phyloP scores from a whole-genome alignment of 2,329 filamentous ascomycete species.

The Ceratocystis cubensis region DNA sequence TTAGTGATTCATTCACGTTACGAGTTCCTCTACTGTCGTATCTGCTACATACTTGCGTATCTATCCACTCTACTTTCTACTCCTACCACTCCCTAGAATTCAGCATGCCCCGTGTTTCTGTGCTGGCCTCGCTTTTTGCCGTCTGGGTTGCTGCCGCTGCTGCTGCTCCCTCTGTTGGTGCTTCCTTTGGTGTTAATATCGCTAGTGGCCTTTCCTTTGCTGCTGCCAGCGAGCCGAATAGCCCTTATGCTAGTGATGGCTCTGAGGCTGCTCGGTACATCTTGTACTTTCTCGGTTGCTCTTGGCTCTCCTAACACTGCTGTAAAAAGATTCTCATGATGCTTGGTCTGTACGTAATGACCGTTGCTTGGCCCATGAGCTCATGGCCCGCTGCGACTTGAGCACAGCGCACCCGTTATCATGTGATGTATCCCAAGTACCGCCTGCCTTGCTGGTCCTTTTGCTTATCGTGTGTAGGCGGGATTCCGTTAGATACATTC shows the following conservation, averaged over 20 bases:
- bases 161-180: background rate
- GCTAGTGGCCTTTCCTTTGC: background rate
- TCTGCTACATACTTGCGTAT: background rate
- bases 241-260: background rate
- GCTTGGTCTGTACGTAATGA: too few relatives aligned
- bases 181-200: background rate
- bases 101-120: background rate
- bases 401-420: too few relatives aligned
- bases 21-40: background rate
- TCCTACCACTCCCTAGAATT: background rate
- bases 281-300: background rate
- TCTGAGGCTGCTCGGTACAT: background rate
- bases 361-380: too few relatives aligned
- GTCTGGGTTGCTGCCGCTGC: background rate
- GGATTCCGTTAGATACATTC: too few relatives aligned
- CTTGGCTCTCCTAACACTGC: too few relatives aligned
- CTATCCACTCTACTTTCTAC: background rate
- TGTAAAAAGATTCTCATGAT: too few relatives aligned
- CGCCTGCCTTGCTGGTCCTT: too few relatives aligned
- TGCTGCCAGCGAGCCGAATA: background rate
- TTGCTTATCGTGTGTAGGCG: too few relatives aligned
- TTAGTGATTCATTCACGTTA: background rate
- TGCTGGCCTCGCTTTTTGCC: background rate
- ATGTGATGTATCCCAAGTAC: too few relatives aligned
- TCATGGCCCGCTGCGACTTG: too few relatives aligned